phyloP scores from a whole-genome alignment of 1,139 yeast genomes.

The Magnusiomyces ingens region DNA sequence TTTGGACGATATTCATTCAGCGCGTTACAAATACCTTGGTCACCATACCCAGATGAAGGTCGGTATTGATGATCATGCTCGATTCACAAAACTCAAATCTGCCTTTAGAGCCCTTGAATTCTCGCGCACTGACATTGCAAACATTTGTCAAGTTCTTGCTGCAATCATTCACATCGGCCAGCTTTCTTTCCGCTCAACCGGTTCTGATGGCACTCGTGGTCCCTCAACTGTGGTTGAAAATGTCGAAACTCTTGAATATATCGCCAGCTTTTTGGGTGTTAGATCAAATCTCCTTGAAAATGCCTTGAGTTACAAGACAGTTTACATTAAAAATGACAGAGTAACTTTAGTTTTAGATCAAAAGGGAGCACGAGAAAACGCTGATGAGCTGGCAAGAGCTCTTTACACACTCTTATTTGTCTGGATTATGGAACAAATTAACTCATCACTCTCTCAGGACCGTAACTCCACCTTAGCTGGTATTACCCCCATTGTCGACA shows the following conservation, averaged over 20 bases:
- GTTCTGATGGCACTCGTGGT: slow-evolving; percentile 31
- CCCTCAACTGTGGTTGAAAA: slow-evolving; percentile 37
- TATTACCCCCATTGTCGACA: slow-evolving; percentile 30
- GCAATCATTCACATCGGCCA: slow-evolving; percentile 40
- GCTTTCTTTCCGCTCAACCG: slow-evolving; percentile 32
- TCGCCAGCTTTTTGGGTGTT: slow-evolving; percentile 38
- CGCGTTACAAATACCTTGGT: slow-evolving; percentile 36
- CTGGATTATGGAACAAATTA: slow-evolving; percentile 37
- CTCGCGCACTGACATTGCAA: slow-evolving; percentile 38
- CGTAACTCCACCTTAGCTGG: slow-evolving; percentile 17
- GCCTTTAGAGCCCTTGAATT: slow-evolving; percentile 35
- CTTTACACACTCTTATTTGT: slow-evolving; percentile 37
- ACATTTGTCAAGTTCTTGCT: slow-evolving; percentile 39
- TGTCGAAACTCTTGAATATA: slow-evolving; percentile 32
- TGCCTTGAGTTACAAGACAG: slow-evolving; percentile 36
- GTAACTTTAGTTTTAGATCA: slow-evolving; percentile 38
- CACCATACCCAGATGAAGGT: slow-evolving; percentile 36
- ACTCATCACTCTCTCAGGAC: slow-evolving; percentile 32
- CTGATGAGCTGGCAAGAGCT: slow-evolving; percentile 39
- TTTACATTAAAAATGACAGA: slow-evolving; percentile 34
- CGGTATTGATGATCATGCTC: slow-evolving; percentile 35
- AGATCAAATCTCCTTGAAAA: slow-evolving; percentile 35
- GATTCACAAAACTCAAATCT: slow-evolving; percentile 34
- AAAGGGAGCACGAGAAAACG: slow-evolving; percentile 38
- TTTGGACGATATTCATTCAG: slow-evolving; percentile 26